Evolutionary conservation across 2,329 filamentous ascomycete species (phyloP), one percentile per base, ranked within the genome.

Genomic region (Talaromyces sp.): DNA sequence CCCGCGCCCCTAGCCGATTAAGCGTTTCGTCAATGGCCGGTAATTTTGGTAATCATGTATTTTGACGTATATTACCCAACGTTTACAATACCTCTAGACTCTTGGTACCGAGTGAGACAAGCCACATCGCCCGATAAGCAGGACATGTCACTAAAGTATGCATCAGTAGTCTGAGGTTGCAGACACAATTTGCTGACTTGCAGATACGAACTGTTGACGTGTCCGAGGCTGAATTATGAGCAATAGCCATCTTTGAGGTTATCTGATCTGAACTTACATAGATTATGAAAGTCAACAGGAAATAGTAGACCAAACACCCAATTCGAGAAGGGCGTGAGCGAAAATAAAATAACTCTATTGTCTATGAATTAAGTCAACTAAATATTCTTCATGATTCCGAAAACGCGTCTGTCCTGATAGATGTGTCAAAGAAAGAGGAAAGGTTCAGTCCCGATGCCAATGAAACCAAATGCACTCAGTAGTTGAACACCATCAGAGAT

Each of bases 401-500:
- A 27, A 11, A 11, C 45, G 37, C 22, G 31, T 61, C 47, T 39
- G 52, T 50, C 6, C 8, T 37, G 9, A 52, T 2, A 19, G 39
- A 22, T 56, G n/a, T 16, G 14, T 33, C 47, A 16, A 50, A 19
- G 14, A 14, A 35, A 39, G 47, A 27, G 27, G 47, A 47, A 49
- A 3, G n/a, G 19, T 8, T 3, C 10, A 43, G 10, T 22, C 27
- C 45, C 37, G 49, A 24, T 57, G 31, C 24, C 33, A 31, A 56
- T 14, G n/a, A 58, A 63, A 49, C 5, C 49, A 5, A 22, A 39
- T 27, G 33, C 14, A 45, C 61, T 57, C 63, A 70, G 64, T 70
- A 70, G 41, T 70, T 70, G 43, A 70, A 70, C 13, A 70, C 62
- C 69, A 70, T 70, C 50, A 70, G 60, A n/a, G 69, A 69, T 49